phyloP scores from a whole-genome alignment of 805 yeast genomes.

The Pichia scutulata region DNA sequence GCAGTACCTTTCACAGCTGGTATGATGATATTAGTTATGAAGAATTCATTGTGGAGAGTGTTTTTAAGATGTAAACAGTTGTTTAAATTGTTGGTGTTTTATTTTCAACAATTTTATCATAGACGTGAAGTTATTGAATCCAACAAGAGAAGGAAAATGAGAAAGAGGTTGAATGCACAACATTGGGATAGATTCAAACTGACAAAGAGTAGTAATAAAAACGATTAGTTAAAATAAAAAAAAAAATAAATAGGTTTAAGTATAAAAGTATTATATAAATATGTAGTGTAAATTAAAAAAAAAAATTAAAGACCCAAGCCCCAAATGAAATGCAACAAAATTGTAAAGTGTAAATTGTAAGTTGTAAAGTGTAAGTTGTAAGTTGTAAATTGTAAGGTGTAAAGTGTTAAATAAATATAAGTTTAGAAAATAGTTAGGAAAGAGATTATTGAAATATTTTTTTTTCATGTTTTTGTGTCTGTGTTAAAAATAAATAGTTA shows the following conservation, averaged over 20 bases:
- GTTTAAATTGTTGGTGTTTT: not conserved
- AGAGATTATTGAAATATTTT: not conserved
- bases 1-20: conserved; percentile 36
- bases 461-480: not conserved
- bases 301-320: not conserved
- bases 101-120: not conserved
- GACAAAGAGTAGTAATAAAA: not conserved
- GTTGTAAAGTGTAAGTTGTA: not conserved
- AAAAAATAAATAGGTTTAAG: not conserved
- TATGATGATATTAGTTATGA: conserved; percentile 30
- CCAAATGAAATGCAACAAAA: not conserved
- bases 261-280: not conserved
- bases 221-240: not conserved
- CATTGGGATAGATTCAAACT: not conserved
- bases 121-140: not conserved
- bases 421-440: not conserved
- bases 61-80: conserved; percentile 2
- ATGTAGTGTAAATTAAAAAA: not conserved
- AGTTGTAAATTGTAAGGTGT: not conserved
- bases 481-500: not conserved
- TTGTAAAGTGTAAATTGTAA: not conserved
- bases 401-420: too few relatives aligned
- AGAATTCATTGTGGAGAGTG: conserved; percentile 19
- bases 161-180: not conserved
- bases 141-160: not conserved